Evolutionary conservation across 495 filamentous ascomycete species (phyloP).

Genomic region (Aspergillus cristatus): DNA sequence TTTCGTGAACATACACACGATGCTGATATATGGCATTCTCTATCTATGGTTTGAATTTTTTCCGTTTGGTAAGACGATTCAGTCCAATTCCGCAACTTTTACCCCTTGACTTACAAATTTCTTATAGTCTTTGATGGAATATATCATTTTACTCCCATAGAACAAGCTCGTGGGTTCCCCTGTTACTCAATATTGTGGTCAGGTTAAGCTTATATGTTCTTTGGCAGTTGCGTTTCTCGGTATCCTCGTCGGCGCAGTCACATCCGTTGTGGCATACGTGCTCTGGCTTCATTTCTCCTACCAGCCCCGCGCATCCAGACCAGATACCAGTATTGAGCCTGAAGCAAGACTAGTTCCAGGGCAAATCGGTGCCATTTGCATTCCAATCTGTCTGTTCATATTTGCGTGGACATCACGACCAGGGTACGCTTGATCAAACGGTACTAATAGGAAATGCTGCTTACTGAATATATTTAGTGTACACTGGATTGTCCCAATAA

Average conservation of each 20-base stretch:
- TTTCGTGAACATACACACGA: conserved; percentile 10
- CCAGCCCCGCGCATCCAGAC: conserved; percentile 3
- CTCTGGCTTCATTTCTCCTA: conserved; percentile 6
- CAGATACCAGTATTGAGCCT: conserved; percentile 2
- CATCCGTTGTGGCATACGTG: conserved; percentile 5
- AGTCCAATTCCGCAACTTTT: too few relatives aligned
- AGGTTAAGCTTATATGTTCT: background rate
- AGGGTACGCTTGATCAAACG: conserved; percentile 1
- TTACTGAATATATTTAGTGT: background rate
- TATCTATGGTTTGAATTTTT: conserved; percentile 12
- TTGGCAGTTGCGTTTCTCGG: conserved; percentile 7
- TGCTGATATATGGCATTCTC: conserved; percentile 8
- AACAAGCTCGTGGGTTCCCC: conserved; percentile 7
- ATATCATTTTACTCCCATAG: conserved; percentile 6
- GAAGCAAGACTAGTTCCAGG: conserved; percentile 4
- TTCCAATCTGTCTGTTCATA: conserved; percentile 8
- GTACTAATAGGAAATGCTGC: conserved; percentile 2
- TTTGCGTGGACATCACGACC: conserved; percentile 7
- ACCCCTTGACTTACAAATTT: background rate
- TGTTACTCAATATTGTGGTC: background rate
- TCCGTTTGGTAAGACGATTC: conserved; percentile 5
- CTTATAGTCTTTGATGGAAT: conserved; percentile 8
- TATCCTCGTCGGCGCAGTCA: conserved; percentile 5
- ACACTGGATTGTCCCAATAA: conserved; percentile 21
- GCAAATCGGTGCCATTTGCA: conserved; percentile 6